Evolutionary conservation across 805 yeast species (phyloP).

Genomic region (Nematodospora valgi): DNA sequence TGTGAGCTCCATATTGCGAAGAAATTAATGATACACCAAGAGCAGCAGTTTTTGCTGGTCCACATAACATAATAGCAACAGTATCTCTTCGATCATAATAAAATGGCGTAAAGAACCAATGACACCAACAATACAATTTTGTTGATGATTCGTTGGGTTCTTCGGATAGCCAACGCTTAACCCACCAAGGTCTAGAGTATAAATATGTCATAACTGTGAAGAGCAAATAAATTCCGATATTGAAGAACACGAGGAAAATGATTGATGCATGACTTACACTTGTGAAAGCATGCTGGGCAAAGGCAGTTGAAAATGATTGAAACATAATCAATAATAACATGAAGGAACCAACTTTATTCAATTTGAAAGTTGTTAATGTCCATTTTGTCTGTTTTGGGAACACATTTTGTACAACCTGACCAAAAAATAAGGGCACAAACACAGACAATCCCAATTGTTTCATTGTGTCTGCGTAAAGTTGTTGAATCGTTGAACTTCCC

Average conservation of each 20-base stretch:
- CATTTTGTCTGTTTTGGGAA: slow-evolving; percentile 64
- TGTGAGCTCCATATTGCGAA: slow-evolving; percentile 69
- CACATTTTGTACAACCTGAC: slow-evolving; percentile 74
- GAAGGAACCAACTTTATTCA: slow-evolving; percentile 73
- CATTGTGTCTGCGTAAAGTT: slow-evolving; percentile 73
- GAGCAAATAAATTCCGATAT: slow-evolving; percentile 72
- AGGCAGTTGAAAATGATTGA: slow-evolving; percentile 82
- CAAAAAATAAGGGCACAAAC: slow-evolving; percentile 84
- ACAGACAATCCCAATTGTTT: slow-evolving; percentile 82
- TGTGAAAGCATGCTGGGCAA: slow-evolving; percentile 75
- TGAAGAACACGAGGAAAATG: slow-evolving; percentile 77
- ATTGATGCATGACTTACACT: slow-evolving; percentile 65
- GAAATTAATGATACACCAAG: slow-evolving; percentile 82
- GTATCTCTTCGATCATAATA: slow-evolving; percentile 71
- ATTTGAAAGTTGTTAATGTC: slow-evolving; percentile 52
- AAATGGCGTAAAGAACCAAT: slow-evolving; percentile 55
- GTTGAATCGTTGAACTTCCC: slow-evolving; percentile 45
- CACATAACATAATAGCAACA: slow-evolving; percentile 78
- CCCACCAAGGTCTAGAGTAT: slow-evolving; percentile 57
- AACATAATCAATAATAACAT: slow-evolving; percentile 77
- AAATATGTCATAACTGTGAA: slow-evolving; percentile 65
- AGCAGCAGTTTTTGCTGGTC: slow-evolving; percentile 93
- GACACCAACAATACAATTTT: slow-evolving; percentile 40
- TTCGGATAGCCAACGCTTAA: slow-evolving; percentile 38
- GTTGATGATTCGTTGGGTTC: slow-evolving; percentile 49